These are phyloP conservation scores for Fusarium sp. DNA, from an alignment of 2,329 filamentous ascomycete genomes.

Conservation along the genomic window DNA sequence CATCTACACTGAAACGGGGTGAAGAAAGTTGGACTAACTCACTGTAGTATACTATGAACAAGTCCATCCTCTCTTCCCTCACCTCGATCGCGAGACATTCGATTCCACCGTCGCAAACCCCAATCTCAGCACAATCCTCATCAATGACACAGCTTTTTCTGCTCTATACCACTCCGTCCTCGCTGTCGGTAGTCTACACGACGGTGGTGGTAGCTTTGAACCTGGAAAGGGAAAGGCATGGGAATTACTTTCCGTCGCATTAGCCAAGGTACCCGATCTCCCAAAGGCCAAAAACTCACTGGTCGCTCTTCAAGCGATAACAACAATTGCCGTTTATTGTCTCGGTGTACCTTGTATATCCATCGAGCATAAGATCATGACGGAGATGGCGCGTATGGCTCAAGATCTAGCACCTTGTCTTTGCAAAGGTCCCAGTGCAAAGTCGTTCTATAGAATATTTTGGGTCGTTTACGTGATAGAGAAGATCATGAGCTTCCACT, in stretches of 20 bases:
- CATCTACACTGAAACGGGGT: rapidly evolving
- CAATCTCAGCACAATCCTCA: background rate
- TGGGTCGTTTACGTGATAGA: conserved; percentile 37
- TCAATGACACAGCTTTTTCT: conserved; percentile 24
- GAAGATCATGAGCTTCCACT: conserved; percentile 39
- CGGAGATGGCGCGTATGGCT: conserved; percentile 27
- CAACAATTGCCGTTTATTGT: conserved; percentile 20
- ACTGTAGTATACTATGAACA: conserved; percentile 29
- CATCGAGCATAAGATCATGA: conserved; percentile 32
- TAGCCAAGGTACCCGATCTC: conserved; percentile 15
- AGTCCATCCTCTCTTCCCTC: conserved; percentile 37
- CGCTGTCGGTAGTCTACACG: conserved; percentile 31
- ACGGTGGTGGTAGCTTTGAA: conserved; percentile 33
- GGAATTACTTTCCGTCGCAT: conserved; percentile 32
- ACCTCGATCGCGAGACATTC: conserved; percentile 20
- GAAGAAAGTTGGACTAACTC: background rate
- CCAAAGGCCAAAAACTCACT: conserved; percentile 13
- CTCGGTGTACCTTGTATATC: conserved; percentile 26
- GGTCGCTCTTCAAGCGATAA: conserved; percentile 31
- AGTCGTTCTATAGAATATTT: conserved; percentile 25
- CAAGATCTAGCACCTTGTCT: conserved; percentile 25
- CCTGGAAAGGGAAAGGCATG: conserved; percentile 36
- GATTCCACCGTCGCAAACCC: conserved; percentile 3
- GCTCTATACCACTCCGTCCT: conserved; percentile 33
- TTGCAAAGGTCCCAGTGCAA: conserved; percentile 4